Base-by-base conservation (phyloP, 441 rosid genomes). In the Bocquillonia castaneifolia region DNA sequence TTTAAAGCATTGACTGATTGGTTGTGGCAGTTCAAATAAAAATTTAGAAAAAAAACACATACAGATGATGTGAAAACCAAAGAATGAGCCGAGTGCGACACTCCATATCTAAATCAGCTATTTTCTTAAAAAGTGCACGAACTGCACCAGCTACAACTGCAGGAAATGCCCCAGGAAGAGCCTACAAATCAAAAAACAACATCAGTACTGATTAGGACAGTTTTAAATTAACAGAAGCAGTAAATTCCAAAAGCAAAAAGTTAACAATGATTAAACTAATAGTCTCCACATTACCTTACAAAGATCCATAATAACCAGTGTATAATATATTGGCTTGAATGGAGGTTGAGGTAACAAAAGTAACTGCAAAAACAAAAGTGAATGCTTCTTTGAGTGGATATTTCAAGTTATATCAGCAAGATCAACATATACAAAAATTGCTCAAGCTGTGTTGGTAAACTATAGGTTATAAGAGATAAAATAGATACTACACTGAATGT, bases 151-250 rank as follows among this genome's bases (percentile, higher is more conserved):
- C 99, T 67, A 95, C 96, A 80, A 95, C 99, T 76, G 98, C 95
- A 73, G 99, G 99, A 81, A 95, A 95, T 78, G 99, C 99, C 72
- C 98, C 98, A 66, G 99, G 98, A 78, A 95, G 99, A 82, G 99
- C 99, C 99, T 95, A 77, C 64, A 28, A 62, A 75, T 68, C 64
- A 73, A 54, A 83, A 62, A 26, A 57, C 26, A 42, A 63, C n/a
- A 64, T 81, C 78, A 82, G 72, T 4, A 18, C 44, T 34, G 26
- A 2, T 58, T n/a, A 56, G 25, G 8, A 58, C 9, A 34, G 28
- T 8, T 58, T 34, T 36, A 2, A 18, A 29, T 32, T 18, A 37
- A 42, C 6, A 14, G n/a, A 18, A 39, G 26, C 3, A 10, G 1
- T 13, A 34, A 56, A 70, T 61, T 18, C 32, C 40, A 48, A 47